Base-by-base conservation (phyloP, 371 early-diverging fungal genomes). In the Chytridium lagenaria region DNA sequence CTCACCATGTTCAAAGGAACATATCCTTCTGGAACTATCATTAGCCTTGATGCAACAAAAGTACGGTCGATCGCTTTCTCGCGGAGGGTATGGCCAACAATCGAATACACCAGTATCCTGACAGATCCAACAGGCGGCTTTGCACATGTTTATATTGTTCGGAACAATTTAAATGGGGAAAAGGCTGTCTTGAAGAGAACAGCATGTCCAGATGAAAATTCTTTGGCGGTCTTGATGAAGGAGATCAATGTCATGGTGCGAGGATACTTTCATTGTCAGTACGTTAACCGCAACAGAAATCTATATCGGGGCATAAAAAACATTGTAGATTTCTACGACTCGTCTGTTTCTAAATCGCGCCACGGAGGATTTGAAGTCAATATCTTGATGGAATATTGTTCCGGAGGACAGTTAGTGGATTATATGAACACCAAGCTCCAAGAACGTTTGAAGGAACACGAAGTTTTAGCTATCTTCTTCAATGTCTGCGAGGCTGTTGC, bases 311-410 rank as follows among this genome's bases (percentile, higher is more conserved):
- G 33, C 93, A 94, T 81, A 87, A 91, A 57, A n/a, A 90, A 94
- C 78, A 93, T 95, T 73, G 93, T 94, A 19, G 80, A 84, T 38
- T 93, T 91, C 74, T 87, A 90, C 72, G 95, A 93, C 70, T 90
- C 52, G 70, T 86, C 89, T 37, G 85, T 85, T 44, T 31, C 59
- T 49, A 55, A 52, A 31, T 82, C 86, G 63, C 76, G 26, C 10
- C 79, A 82, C 1, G 90, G 89, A 22, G 92, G 91, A 10, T 92
- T 83, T 73, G 91, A 94, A 72, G 89, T 93, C 2, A 83, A 91
- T 59, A 94, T 97, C 36, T 82, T 94, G 71, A 95, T 95, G 94
- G 97, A 95, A 75, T 90, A 92, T 77, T 97, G 97, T 78, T 34
- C 69, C 90, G 92, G 92, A 50, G 95, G 95, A 30, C 89, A 90